Evolutionary conservation across 2,329 filamentous ascomycete species (phyloP).

Genomic region (Penicillium sp.): DNA sequence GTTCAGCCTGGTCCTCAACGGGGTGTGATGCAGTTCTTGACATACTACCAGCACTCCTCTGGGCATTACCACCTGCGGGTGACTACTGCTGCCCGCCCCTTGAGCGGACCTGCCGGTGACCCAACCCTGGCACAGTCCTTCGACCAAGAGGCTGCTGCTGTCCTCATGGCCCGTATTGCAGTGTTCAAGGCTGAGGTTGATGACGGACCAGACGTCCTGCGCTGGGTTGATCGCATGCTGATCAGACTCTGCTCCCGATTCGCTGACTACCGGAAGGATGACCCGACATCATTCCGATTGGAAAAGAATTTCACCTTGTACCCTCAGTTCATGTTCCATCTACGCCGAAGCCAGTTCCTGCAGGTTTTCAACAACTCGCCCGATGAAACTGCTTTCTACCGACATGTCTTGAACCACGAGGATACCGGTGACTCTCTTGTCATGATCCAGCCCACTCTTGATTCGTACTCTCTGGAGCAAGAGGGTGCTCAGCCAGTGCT

Average conservation of each 20-base stretch:
- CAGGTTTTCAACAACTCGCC: conserved; percentile 99
- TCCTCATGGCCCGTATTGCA: conserved; percentile 98
- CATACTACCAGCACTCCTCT: conserved; percentile 96
- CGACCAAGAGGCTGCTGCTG: conserved; percentile 94
- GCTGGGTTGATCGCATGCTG: conserved; percentile 98
- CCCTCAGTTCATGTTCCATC: conserved; percentile 99
- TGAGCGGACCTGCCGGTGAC: conserved; percentile 91
- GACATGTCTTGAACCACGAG: conserved; percentile 95
- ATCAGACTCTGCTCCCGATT: conserved; percentile 95
- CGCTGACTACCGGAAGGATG: conserved; percentile 96
- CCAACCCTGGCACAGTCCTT: conserved; percentile 95
- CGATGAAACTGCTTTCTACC: conserved; percentile 98
- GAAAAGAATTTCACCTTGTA: conserved; percentile 99
- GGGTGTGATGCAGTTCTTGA: conserved; percentile 96
- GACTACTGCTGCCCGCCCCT: conserved; percentile 84
- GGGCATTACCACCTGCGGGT: conserved; percentile 95
- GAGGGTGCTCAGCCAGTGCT: conserved; percentile 91
- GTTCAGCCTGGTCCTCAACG: conserved; percentile 86
- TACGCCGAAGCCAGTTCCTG: conserved; percentile 92
- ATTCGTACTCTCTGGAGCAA: conserved; percentile 96
- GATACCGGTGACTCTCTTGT: conserved; percentile 94
- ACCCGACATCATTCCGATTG: conserved; percentile 90
- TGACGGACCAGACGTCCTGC: conserved; percentile 93
- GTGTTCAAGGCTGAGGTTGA: conserved; percentile 99
- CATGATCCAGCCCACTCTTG: conserved; percentile 98